A percentile compares a stretch with the other conserved stretches of the same genome.
These are phyloP conservation scores for Mycena sp. DNA, from an alignment of 1,284 basidiomycete genomes.

Conservation along the genomic window DNA sequence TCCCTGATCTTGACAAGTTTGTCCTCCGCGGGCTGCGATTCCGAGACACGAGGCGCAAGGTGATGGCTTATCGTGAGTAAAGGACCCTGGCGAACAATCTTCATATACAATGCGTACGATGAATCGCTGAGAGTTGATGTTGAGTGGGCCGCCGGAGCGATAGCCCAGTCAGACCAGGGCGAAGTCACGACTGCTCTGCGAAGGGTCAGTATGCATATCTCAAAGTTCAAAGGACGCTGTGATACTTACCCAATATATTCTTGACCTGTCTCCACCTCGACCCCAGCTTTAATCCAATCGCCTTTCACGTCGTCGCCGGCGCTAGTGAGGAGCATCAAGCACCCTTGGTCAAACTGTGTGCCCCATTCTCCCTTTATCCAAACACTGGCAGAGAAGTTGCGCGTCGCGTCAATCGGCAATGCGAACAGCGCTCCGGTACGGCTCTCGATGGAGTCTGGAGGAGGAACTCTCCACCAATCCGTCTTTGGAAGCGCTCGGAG, in stretches of 20 bases:
- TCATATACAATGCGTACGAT: slow-evolving; percentile 24
- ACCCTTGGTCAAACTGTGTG: slow-evolving; percentile 33
- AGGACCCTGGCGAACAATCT: slow-evolving; percentile 28
- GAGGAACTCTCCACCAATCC: slow-evolving; percentile 29
- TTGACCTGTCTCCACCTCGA: slow-evolving; percentile 29
- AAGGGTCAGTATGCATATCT: no score
- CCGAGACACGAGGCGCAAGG: slow-evolving; percentile 6
- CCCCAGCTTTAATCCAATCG: slow-evolving; percentile 32
- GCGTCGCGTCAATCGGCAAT: slow-evolving; percentile 19
- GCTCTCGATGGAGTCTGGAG: slow-evolving; percentile 23
- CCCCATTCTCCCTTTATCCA: slow-evolving; percentile 31
- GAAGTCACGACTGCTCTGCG: slow-evolving; percentile 29
- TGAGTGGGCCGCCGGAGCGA: slow-evolving; percentile 25
- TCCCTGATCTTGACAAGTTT: slow-evolving; percentile 30
- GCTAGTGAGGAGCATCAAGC: slow-evolving; percentile 30
- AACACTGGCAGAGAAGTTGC: slow-evolving; percentile 29
- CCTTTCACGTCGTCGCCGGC: slow-evolving; percentile 16
- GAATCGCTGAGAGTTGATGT: slow-evolving; percentile 25
- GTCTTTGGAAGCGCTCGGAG: slow-evolving; percentile 20
- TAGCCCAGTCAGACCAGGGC: slow-evolving; percentile 33
- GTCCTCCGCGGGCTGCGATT: background rate
- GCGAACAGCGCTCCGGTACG: slow-evolving; percentile 28
- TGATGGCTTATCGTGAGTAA: slow-evolving; percentile 25
- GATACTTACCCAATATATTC: slow-evolving; percentile 26
- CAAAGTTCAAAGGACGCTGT: background rate